Percentiles rank a stretch among this genome's conserved stretches.
These are phyloP conservation scores for Neoboletus brunneissimus DNA, from an alignment of 768 basidiomycete species.

Conservation along the genomic window DNA sequence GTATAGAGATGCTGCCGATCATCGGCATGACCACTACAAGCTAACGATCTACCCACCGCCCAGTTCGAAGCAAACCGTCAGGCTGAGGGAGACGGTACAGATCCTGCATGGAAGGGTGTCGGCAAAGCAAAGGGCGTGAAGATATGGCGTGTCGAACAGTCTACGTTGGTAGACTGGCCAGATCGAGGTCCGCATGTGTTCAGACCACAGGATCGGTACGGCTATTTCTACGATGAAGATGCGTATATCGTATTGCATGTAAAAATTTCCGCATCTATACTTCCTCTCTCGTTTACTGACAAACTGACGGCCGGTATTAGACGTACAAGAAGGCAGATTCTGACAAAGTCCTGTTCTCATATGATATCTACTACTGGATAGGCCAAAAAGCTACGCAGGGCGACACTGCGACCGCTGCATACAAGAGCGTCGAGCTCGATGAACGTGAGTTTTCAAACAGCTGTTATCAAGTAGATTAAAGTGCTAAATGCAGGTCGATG, in stretches of 20 bases:
- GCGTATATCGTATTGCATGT: conserved; percentile 66
- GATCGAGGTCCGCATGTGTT: conserved; percentile 5
- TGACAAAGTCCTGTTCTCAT: conserved; percentile 39
- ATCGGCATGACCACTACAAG: neutral
- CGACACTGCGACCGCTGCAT: conserved; percentile 60
- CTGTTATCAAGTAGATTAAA: neutral
- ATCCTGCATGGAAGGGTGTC: conserved; percentile 46
- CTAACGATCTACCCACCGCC: neutral
- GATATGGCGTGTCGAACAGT: conserved; percentile 61
- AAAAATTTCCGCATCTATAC: conserved; percentile 14
- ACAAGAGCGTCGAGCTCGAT: conserved; percentile 66
- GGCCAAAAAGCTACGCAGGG: conserved; percentile 58
- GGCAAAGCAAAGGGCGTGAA: conserved; percentile 44
- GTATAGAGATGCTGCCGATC: conserved; percentile 34
- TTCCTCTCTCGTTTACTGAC: neutral
- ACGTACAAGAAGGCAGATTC: conserved; percentile 53
- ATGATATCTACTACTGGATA: conserved; percentile 66
- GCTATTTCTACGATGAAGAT: conserved; percentile 62
- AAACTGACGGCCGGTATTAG: conserved; percentile 30
- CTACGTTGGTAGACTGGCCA: conserved; percentile 39
- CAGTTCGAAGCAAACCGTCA: conserved; percentile 49
- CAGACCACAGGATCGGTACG: conserved; percentile 35
- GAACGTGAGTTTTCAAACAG: conserved; percentile 33
- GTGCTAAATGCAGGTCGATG: neutral
- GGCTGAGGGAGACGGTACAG: conserved; percentile 46